phyloP scores from a whole-genome alignment of 768 basidiomycete genomes.

The Phanerochaete sordida region DNA sequence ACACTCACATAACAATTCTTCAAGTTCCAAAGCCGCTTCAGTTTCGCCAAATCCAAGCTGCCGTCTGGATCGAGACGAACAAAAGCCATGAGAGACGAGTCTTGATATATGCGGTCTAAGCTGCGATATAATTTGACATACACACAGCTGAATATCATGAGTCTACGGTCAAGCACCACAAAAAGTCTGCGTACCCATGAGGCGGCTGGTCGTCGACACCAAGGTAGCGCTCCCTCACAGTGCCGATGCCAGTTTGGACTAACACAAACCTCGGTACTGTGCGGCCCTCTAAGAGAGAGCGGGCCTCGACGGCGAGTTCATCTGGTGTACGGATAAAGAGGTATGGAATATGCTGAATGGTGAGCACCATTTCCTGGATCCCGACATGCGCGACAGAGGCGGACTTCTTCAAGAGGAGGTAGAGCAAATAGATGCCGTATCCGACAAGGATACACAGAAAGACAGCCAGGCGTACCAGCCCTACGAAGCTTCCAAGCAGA shows the following conservation, averaged over 20 bases:
- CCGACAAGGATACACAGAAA: not conserved
- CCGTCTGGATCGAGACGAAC: not conserved
- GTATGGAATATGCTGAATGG: not conserved
- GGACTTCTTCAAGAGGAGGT: not conserved
- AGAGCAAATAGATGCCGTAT: not conserved
- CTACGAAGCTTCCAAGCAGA: no score
- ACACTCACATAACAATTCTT: constrained; percentile 7
- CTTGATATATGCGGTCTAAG: constrained; percentile 1
- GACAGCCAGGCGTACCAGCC: no score
- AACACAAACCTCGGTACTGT: not conserved
- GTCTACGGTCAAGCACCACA: not conserved
- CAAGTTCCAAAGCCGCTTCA: not conserved
- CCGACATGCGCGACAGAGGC: not conserved
- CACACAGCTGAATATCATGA: not conserved
- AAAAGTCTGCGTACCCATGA: not conserved
- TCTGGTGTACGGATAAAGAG: not conserved
- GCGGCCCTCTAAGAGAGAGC: not conserved
- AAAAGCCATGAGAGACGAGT: constrained; percentile 1
- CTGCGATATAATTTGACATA: constrained; percentile 7
- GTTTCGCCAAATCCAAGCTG: not conserved
- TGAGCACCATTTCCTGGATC: not conserved
- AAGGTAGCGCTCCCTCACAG: not conserved
- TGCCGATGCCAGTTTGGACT: not conserved
- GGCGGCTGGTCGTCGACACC: not conserved
- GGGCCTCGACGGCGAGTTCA: not conserved